These are phyloP conservation scores for Fusarium sp. DNA, from an alignment of 2,329 filamentous ascomycete species.

Conservation along the genomic window DNA sequence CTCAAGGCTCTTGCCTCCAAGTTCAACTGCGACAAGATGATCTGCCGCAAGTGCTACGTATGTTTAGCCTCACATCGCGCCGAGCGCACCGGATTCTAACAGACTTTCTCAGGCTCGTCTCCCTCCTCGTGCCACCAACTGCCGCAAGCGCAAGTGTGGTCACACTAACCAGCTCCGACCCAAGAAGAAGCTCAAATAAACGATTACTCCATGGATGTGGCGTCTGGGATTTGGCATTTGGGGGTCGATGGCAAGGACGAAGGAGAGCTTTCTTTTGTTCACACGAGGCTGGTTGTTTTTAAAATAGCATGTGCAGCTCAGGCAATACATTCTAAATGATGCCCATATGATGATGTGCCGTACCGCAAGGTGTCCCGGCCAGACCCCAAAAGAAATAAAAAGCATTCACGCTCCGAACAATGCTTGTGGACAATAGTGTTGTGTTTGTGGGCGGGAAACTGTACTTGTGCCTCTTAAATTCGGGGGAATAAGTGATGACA, in stretches of 20 bases:
- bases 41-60: conserved; percentile 99
- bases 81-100: background rate
- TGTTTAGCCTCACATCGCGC: conserved; percentile 53
- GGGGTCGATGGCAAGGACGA: conserved; percentile 51
- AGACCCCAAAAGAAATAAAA: conserved; percentile 39
- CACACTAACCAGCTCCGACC: conserved; percentile 99
- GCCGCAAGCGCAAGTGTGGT: conserved; percentile 99
- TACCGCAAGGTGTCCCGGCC: conserved; percentile 37
- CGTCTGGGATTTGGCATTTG: conserved; percentile 59
- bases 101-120: conserved; percentile 74
- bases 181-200: conserved; percentile 99
- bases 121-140: conserved; percentile 98
- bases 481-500: background rate
- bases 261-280: conserved; percentile 51
- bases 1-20: conserved; percentile 98
- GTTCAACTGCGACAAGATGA: conserved; percentile 99
- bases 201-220: conserved; percentile 56
- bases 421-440: background rate
- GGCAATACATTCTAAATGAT: conserved; percentile 54
- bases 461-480: background rate
- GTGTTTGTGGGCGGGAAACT: background rate
- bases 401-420: conserved; percentile 38
- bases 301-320: conserved; percentile 54
- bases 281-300: conserved; percentile 54
- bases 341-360: conserved; percentile 45